These are phyloP conservation scores for Carallia pectinifolia DNA, from an alignment of 345 rosid species.

Conservation along the genomic window DNA sequence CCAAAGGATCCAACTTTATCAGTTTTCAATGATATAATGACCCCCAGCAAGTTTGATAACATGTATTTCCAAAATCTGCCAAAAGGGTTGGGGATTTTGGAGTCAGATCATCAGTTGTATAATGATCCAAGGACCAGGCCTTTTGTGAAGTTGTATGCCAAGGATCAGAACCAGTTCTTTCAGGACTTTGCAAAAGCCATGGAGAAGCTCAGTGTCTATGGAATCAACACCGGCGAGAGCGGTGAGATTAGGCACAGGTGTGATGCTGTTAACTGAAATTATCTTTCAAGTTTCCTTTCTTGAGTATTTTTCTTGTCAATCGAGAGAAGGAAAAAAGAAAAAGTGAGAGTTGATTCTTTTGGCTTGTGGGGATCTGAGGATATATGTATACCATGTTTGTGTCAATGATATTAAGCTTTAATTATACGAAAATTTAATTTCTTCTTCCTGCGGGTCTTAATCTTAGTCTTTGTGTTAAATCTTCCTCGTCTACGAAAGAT, in stretches of 20 bases:
- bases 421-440: constrained; percentile 23
- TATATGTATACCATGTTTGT: constrained; percentile 33
- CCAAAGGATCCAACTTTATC: constrained; percentile 54
- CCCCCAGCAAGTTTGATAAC: constrained; percentile 85
- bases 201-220: constrained; percentile 74
- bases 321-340: neutral
- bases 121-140: constrained; percentile 56
- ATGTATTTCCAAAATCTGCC: constrained; percentile 71
- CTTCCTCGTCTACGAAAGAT: neutral
- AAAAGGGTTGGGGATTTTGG: constrained; percentile 70
- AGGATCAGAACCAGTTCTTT: constrained; percentile 59
- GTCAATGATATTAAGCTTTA: constrained; percentile 24
- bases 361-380: constrained; percentile 21
- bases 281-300: neutral
- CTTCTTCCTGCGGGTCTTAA: constrained; percentile 13
- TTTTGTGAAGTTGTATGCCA: constrained; percentile 70
- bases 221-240: constrained; percentile 68
- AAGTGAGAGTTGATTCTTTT: constrained; percentile 1
- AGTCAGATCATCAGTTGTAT: constrained; percentile 70
- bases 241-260: constrained; percentile 95
- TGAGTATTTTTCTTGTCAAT: constrained; percentile 4
- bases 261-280: constrained; percentile 62
- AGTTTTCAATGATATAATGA: constrained; percentile 88
- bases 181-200: constrained; percentile 67
- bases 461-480: neutral